Base-by-base conservation (phyloP, 139 green algal genomes). In the Tetraselmis striata region DNA sequence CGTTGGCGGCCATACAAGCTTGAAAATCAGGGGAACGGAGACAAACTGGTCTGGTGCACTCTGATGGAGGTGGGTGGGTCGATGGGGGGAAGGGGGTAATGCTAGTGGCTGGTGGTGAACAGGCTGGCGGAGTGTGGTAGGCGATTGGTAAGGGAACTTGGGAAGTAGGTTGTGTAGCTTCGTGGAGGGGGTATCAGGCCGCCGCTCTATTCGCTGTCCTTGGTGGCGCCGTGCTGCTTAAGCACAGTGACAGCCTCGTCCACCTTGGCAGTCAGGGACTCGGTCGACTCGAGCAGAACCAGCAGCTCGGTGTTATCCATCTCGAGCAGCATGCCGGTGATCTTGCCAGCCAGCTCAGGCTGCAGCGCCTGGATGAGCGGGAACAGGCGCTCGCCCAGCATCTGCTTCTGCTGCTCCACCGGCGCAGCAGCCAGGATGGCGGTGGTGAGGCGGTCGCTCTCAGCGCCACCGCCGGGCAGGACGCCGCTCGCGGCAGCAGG, bases 251-350 rank as follows among this genome's bases (percentile, higher is more conserved):
- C 93, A 23, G 95, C 95, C 87, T 98, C 95, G 74, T 96, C 90
- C 58, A 97, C 92, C 92, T 98, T 98, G 78, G 88, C 77, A 26
- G 84, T 45, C 83, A 98, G 87, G 2, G 91, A 90, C 67, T 94
- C 88, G 30, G 85, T 80, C 30, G 87, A 88, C 84, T 98, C 94
- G 30, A 98, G 87, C 83, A 98, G 87, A 80, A 96, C 88, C 78
- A 97, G 89, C 86, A 98, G 87, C 88, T 98, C 95, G 82, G 86
- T 86, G 88, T 97, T 96, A 88, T 97, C 92, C 95, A 98, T 98
- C 87, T 98, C 95, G 84, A 98, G 90, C 28, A 98, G 89, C 95
- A 98, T 98, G 77, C 95, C 95, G 11, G 95, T 98, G 88, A 98
- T 95, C 91, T 98, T 98, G 85, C 92, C 95, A 1, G 94, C 94